These are phyloP conservation scores for Apostasia ramifera DNA, from an alignment of 106 monocot species.

Conservation along the genomic window DNA sequence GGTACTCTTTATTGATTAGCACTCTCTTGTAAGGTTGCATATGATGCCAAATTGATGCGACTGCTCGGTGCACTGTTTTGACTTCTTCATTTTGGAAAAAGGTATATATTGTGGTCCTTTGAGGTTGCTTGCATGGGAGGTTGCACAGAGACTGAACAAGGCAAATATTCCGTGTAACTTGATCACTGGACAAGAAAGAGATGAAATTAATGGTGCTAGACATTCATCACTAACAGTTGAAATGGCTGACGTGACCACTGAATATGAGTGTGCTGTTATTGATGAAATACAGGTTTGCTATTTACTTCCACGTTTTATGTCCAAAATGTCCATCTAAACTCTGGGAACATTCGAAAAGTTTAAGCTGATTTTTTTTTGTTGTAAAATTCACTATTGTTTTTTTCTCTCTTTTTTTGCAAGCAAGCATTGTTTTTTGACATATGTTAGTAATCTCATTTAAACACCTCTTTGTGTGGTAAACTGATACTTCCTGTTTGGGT, in stretches of 20 bases:
- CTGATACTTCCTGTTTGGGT: no score
- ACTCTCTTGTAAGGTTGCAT: not conserved
- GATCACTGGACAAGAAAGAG: constrained; percentile 89
- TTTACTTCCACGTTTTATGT: not conserved
- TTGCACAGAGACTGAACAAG: constrained; percentile 84
- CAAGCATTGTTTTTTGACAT: no score
- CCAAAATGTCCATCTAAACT: not conserved
- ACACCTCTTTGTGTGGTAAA: no score
- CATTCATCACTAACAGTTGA: constrained; percentile 91
- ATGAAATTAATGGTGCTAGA: constrained; percentile 77
- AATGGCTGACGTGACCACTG: constrained; percentile 70
- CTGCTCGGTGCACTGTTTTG: not conserved
- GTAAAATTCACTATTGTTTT: no score
- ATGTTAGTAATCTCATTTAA: no score
- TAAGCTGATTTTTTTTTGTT: no score
- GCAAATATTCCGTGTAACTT: constrained; percentile 85
- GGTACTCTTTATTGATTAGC: constrained; percentile 41
- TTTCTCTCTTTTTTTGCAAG: no score
- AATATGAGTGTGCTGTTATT: constrained; percentile 80
- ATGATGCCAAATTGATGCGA: not conserved
- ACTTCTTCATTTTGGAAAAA: constrained; percentile 21
- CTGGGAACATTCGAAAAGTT: no score
- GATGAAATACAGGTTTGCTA: constrained; percentile 90
- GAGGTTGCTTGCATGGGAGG: constrained; percentile 88
- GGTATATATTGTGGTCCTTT: constrained; percentile 97